Evolutionary conservation across 2,329 filamentous ascomycete genomes (phyloP).

Genomic region (Cucurbitaria berberidis): DNA sequence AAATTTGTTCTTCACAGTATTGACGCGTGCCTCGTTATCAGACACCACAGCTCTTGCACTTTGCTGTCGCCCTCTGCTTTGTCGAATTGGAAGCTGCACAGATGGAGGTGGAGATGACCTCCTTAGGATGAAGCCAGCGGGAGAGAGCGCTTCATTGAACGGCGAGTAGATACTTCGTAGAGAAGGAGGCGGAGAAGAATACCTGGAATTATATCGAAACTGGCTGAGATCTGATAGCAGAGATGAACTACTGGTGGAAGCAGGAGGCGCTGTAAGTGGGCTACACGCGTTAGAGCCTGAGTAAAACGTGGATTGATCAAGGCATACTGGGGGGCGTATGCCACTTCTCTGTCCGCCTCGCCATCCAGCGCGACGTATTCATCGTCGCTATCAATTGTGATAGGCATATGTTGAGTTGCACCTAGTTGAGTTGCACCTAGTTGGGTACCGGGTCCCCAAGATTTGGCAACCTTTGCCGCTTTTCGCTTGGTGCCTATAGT

Average conservation of each 20-base stretch:
- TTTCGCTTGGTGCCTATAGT: background rate
- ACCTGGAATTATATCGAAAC: background rate
- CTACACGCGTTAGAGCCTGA: background rate
- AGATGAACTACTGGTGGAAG: background rate
- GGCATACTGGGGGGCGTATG: background rate
- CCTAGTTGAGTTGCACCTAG: too few relatives aligned
- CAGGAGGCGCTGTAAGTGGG: background rate
- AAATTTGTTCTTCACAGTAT: background rate
- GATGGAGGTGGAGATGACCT: background rate
- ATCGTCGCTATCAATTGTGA: constrained; percentile 19
- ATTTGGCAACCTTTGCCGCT: background rate
- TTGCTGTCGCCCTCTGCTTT: background rate
- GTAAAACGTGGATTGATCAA: background rate
- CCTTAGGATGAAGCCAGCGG: background rate
- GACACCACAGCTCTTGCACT: background rate
- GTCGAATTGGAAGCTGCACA: background rate
- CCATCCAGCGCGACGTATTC: background rate
- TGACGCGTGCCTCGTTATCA: background rate
- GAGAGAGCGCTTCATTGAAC: background rate
- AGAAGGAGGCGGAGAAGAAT: background rate
- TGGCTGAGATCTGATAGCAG: background rate
- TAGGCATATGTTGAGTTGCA: constrained; percentile 10
- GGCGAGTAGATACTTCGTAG: background rate
- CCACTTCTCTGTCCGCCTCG: background rate
- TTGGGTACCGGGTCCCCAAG: background rate